Evolutionary conservation across 2,329 filamentous ascomycete genomes (phyloP), one percentile per base, ranked within the genome.

Genomic region (Decorospora gaudefroyi): DNA sequence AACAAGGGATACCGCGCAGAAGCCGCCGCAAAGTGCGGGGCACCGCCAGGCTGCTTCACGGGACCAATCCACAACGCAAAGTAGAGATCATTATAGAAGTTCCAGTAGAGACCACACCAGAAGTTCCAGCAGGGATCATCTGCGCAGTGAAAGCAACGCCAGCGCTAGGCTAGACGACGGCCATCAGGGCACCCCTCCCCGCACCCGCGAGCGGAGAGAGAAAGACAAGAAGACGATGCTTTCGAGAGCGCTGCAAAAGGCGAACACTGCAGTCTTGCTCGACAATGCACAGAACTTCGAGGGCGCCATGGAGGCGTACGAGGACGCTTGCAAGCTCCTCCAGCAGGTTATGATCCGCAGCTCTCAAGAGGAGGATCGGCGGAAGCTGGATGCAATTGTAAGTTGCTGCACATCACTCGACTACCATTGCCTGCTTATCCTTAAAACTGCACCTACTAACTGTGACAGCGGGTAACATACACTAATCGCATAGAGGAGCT

Each of bases 241-340:
- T 23, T 96, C 92, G n/a, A 88, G 88, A 59, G 93, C 93, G 0
- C 76, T 99, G 41, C 87, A 95, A 67, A 96, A 96, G 73, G 93
- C 93, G 35, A 96, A 99, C 65, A 92, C 89, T 9, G 93, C 93
- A 15, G 93, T 99, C 17, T 81, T 96, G 56, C 81, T 99, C 27
- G 93, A 99, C 72, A 97, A 96, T 79, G 90, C 90, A 10, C 88
- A 93, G 62, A 96, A 97, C 64, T 92, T 93, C 52, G 88, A 92
- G 67, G 90, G 89, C 27, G 93, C 93, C 12, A 85, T 95, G 65
- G 83, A 90, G 61, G 90, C 92, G 10, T 99, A 99, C 67, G 78
- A 82, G 8, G 93, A 99, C 72, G 93, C 95, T 3, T 99, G 93
- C 66, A 82, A 85, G 42, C 77, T 99, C 46, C 75, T 99, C 41